Percentiles rank a stretch among this genome's conserved stretches.
Evolutionary conservation across 2,329 filamentous ascomycete genomes (phyloP).

Genomic region (Dothistroma pini): DNA sequence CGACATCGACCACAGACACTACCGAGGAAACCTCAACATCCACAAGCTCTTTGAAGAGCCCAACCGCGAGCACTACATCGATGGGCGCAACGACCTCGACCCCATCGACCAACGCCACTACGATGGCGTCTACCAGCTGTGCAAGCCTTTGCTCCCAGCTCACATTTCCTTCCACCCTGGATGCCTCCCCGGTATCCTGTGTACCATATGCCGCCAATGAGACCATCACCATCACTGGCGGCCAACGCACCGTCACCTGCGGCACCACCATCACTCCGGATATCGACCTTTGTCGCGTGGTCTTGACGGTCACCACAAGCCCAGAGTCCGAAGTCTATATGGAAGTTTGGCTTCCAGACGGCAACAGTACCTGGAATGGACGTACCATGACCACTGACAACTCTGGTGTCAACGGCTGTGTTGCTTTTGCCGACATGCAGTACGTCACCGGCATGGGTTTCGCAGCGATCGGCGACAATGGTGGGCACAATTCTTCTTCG

Average conservation of each 20-base stretch:
- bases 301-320: conserved; percentile 40
- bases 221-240: conserved; percentile 26
- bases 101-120: conserved; percentile 8
- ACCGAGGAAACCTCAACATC: not conserved
- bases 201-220: conserved; percentile 23
- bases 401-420: conserved; percentile 35
- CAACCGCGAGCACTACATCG: not conserved
- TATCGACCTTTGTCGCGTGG: conserved; percentile 41
- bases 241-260: conserved; percentile 26
- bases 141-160: conserved; percentile 24
- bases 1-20: not conserved
- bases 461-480: conserved; percentile 35
- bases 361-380: conserved; percentile 32
- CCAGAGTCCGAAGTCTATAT: conserved; percentile 40
- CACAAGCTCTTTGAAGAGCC: conserved; percentile 1
- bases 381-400: conserved; percentile 37
- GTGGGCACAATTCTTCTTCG: conserved; percentile 33
- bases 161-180: conserved; percentile 21
- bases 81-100: conserved; percentile 3
- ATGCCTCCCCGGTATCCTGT: conserved; percentile 24
- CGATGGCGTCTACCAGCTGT: conserved; percentile 16
- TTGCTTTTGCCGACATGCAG: conserved; percentile 33
- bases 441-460: conserved; percentile 34
- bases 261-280: conserved; percentile 24
- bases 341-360: conserved; percentile 46